Conservation (phyloP, 139 green algal species). For the Nannochloris sp. region DNA sequence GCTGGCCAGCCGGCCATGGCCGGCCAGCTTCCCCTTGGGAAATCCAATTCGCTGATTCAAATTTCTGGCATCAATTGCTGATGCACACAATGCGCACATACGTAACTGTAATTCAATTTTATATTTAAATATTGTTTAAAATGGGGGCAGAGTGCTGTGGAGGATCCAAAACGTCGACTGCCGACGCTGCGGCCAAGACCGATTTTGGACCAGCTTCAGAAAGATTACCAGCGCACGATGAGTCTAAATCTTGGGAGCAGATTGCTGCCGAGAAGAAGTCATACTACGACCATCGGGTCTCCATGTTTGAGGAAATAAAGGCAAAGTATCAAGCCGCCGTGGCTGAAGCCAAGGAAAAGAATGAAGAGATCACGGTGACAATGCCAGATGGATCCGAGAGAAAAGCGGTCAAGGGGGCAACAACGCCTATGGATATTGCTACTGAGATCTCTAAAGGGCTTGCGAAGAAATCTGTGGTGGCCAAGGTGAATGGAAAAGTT, state of each 20-base stretch:
- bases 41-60: too few relatives aligned
- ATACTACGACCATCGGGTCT: constrained; percentile 78
- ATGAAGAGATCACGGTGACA: constrained; percentile 66
- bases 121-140: not conserved
- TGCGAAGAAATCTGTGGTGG: constrained; percentile 82
- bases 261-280: constrained; percentile 45
- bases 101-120: not conserved
- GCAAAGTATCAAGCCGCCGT: constrained; percentile 42
- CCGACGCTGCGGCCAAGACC: not conserved
- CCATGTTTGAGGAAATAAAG: constrained; percentile 78
- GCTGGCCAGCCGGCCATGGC: too few relatives aligned
- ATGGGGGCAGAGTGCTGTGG: constrained; percentile 18
- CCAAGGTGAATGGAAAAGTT: constrained; percentile 67
- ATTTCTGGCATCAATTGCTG: too few relatives aligned
- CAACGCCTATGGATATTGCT: constrained; percentile 89
- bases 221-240: not conserved
- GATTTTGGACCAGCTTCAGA: not conserved
- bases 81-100: not conserved
- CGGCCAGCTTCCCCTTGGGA: too few relatives aligned
- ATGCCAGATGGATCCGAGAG: constrained; percentile 57
- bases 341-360: constrained; percentile 26
- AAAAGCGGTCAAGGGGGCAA: constrained; percentile 67
- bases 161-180: not conserved
- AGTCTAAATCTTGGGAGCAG: constrained; percentile 18
- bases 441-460: constrained; percentile 74